These are phyloP conservation scores for Quercus ilex DNA, from an alignment of 306 rosid species.

Conservation along the genomic window DNA sequence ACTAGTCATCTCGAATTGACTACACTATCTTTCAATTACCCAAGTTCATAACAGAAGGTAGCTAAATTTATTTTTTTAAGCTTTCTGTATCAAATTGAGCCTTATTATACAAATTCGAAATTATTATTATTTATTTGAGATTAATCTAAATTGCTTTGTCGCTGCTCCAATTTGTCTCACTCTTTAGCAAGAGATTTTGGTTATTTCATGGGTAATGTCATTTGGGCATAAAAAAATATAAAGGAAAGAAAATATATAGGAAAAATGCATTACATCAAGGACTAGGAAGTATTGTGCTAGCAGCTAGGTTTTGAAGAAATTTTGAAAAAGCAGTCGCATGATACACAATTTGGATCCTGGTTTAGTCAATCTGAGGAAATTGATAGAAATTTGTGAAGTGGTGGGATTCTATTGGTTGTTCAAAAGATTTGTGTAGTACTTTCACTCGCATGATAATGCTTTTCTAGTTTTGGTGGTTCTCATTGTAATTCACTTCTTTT, in stretches of 20 bases:
- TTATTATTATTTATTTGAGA: neutral
- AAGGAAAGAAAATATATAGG: neutral
- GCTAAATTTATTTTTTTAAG: no score
- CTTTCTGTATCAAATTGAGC: no score
- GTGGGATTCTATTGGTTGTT: neutral
- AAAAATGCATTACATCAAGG: neutral
- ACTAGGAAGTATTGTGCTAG: neutral
- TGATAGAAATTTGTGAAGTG: neutral
- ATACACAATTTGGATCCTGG: no score
- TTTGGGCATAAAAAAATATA: no score
- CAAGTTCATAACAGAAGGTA: no score
- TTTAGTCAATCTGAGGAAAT: neutral
- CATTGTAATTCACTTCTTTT: neutral
- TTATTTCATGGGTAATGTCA: neutral
- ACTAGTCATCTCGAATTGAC: no score
- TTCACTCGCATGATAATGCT: conserved; percentile 2
- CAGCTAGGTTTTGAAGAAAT: neutral
- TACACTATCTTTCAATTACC: no score
- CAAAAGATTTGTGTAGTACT: no score
- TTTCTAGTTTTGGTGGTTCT: conserved; percentile 20
- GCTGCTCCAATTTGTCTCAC: neutral
- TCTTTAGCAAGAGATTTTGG: neutral
- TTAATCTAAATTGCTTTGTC: neutral
- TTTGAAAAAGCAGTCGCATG: neutral
- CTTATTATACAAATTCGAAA: neutral